Evolutionary conservation across 768 basidiomycete genomes (phyloP).

Genomic region (Lactarius psammicola): DNA sequence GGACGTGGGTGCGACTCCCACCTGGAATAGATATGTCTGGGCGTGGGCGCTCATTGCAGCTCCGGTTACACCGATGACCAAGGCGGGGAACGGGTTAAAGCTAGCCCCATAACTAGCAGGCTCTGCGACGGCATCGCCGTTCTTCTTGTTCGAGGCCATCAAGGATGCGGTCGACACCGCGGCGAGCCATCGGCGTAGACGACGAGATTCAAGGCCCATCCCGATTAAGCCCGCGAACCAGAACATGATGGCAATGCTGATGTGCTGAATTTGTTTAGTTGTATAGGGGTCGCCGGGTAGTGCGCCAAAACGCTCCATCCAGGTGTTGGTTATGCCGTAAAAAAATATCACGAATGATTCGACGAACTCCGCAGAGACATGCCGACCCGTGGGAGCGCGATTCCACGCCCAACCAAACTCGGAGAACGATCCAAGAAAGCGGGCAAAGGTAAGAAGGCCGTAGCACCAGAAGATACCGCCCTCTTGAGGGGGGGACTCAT

Average conservation of each 20-base stretch:
- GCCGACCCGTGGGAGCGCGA: conserved; percentile 44
- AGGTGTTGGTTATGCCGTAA: conserved; percentile 89
- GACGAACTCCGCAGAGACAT: conserved; percentile 67
- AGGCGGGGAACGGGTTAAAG: conserved; percentile 91
- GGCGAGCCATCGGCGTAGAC: conserved; percentile 71
- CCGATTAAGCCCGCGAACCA: conserved; percentile 91
- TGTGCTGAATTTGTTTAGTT: conserved; percentile 91
- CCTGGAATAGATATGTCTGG: conserved; percentile 89
- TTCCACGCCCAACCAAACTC: conserved; percentile 98
- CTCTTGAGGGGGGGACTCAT: conserved; percentile 46
- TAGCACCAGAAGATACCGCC: conserved; percentile 92
- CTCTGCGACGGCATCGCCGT: conserved; percentile 51
- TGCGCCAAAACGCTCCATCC: conserved; percentile 96
- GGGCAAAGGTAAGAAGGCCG: conserved; percentile 84
- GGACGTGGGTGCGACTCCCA: conserved; percentile 28
- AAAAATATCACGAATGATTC: conserved; percentile 81
- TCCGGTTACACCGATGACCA: conserved; percentile 92
- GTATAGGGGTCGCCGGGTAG: conserved; percentile 78
- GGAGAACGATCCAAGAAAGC: conserved; percentile 88
- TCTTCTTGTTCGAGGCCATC: conserved; percentile 26
- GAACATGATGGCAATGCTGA: conserved; percentile 94
- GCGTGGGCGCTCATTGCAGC: conserved; percentile 91
- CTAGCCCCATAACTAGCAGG: conserved; percentile 72
- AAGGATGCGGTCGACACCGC: conserved; percentile 46
- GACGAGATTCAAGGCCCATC: conserved; percentile 83